phyloP scores from a whole-genome alignment of 2,329 filamentous ascomycete species.

The Lasiodiplodia gonubiensis region DNA sequence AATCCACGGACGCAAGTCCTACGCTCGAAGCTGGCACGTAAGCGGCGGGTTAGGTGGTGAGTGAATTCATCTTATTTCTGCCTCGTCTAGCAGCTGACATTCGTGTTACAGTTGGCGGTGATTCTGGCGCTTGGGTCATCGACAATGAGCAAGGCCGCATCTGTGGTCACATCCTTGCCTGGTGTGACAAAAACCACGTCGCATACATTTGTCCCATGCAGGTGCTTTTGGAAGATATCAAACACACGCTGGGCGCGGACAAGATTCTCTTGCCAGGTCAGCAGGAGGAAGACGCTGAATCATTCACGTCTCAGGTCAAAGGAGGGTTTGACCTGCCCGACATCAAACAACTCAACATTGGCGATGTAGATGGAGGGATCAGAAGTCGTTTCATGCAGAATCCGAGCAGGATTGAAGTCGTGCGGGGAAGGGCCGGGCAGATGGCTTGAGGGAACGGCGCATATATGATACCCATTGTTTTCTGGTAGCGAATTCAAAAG shows the following conservation, averaged over 20 bases:
- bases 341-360: constrained; percentile 16
- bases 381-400: constrained; percentile 10
- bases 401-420: constrained; percentile 14
- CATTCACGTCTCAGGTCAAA: not conserved
- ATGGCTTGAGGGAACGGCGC: constrained; percentile 15
- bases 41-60: constrained; percentile 63
- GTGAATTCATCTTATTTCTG: constrained; percentile 33
- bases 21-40: constrained; percentile 73
- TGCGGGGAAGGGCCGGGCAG: constrained; percentile 15
- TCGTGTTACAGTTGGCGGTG: constrained; percentile 70
- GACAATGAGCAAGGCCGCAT: constrained; percentile 78
- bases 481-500: not conserved
- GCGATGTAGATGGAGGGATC: constrained; percentile 14
- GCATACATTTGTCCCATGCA: constrained; percentile 98
- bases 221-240: constrained; percentile 83
- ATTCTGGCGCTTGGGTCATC: constrained; percentile 92
- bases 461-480: constrained; percentile 13
- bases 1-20: constrained; percentile 81
- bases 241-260: constrained; percentile 72
- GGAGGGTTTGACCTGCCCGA: constrained; percentile 16
- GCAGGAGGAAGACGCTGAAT: constrained; percentile 31
- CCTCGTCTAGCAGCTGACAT: not conserved
- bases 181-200: constrained; percentile 77
- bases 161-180: constrained; percentile 89
- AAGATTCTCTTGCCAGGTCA: constrained; percentile 74